phyloP scores from a whole-genome alignment of 352 stramenopile genomes.

The Elongisporangium anandrum region DNA sequence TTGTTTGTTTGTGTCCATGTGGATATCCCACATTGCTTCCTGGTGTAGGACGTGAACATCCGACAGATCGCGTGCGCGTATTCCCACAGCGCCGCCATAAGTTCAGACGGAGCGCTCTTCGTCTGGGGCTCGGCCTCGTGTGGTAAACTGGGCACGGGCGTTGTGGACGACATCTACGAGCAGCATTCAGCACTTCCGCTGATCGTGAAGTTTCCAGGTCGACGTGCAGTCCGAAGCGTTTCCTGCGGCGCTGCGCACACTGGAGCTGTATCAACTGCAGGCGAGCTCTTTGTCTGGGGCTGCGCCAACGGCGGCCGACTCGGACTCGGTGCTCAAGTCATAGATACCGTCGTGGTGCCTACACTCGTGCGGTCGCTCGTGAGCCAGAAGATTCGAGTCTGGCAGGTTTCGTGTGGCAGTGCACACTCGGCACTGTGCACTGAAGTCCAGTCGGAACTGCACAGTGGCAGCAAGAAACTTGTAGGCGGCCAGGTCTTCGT shows the following conservation, averaged over 20 bases:
- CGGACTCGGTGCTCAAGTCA: constrained; percentile 72
- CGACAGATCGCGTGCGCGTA: constrained; percentile 65
- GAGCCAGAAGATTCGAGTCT: constrained; percentile 60
- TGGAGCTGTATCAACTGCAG: constrained; percentile 54
- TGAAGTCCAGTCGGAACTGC: constrained; percentile 54
- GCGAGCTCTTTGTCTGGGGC: constrained; percentile 88
- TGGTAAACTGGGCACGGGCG: constrained; percentile 87
- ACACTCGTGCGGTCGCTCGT: constrained; percentile 79
- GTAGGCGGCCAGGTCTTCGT: constrained; percentile 85
- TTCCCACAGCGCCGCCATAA: constrained; percentile 86
- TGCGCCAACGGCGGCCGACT: constrained; percentile 90
- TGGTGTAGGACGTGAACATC: constrained; percentile 39
- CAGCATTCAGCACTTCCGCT: constrained; percentile 73
- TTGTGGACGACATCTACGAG: constrained; percentile 75
- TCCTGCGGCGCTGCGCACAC: constrained; percentile 88
- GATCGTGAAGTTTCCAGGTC: constrained; percentile 60
- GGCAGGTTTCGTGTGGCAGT: constrained; percentile 66
- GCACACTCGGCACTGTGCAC: constrained; percentile 82
- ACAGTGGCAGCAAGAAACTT: constrained; percentile 50
- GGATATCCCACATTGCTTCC: too few relatives aligned
- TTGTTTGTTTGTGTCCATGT: too few relatives aligned
- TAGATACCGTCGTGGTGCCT: constrained; percentile 63
- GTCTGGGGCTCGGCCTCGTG: constrained; percentile 82
- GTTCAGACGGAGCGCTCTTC: constrained; percentile 71
- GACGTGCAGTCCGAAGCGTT: constrained; percentile 62